These are phyloP conservation scores for Acanthamoeba lenticulata DNA, from an alignment of 208 protist species.

Conservation along the genomic window DNA sequence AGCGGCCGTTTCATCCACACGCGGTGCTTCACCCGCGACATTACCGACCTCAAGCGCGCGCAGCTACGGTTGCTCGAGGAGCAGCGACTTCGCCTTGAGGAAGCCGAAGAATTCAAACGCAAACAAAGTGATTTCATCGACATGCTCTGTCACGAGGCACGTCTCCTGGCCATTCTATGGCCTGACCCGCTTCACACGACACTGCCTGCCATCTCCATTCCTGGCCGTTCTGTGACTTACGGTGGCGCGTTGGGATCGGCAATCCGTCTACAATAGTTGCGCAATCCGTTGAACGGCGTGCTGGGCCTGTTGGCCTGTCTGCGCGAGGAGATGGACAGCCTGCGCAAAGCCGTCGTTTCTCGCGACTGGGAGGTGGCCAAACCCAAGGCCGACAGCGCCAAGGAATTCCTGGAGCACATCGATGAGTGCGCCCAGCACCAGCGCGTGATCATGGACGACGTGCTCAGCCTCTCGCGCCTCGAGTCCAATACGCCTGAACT, in stretches of 20 bases:
- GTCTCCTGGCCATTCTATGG: background rate
- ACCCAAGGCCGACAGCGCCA: background rate
- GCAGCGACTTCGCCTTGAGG: background rate
- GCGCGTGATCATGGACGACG: conserved; percentile 41
- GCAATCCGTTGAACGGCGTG: background rate
- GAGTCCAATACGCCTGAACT: background rate
- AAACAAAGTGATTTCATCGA: conserved; percentile 18
- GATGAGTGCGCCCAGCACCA: conserved; percentile 21
- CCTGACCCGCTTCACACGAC: background rate
- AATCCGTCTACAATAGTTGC: too few species aligned
- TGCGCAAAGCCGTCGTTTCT: background rate
- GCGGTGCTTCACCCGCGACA: conserved; percentile 27
- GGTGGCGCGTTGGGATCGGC: too few species aligned
- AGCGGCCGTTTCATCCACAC: background rate
- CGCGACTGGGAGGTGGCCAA: background rate
- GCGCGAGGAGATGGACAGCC: background rate
- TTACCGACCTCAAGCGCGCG: conserved; percentile 20
- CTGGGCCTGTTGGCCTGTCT: background rate
- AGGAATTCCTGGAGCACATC: background rate
- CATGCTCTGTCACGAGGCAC: conserved; percentile 42
- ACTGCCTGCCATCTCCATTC: background rate
- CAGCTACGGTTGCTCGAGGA: background rate
- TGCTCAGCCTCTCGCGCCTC: conserved; percentile 12
- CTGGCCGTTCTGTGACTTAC: background rate
- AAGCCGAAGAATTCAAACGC: conserved; percentile 9